These are phyloP conservation scores for Tylopilus orsonianus DNA, from an alignment of 1,284 basidiomycete species.

Conservation along the genomic window DNA sequence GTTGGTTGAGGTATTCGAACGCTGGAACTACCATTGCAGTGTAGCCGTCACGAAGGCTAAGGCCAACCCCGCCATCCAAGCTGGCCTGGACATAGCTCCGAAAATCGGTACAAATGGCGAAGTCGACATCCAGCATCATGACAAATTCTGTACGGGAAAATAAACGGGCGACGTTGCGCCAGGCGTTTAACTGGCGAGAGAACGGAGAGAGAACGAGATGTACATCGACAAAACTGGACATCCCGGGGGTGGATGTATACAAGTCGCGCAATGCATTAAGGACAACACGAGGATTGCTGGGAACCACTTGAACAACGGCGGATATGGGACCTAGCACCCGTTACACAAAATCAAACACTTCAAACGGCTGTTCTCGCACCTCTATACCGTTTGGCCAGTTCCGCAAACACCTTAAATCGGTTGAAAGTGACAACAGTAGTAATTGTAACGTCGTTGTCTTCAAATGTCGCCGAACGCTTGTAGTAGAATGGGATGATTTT, in stretches of 20 bases:
- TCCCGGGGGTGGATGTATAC: conserved; percentile 61
- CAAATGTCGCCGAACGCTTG: conserved; percentile 50
- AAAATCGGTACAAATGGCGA: conserved; percentile 80
- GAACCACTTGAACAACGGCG: conserved; percentile 71
- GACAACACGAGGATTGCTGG: conserved; percentile 25
- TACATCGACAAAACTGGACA: conserved; percentile 75
- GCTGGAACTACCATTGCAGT: conserved; percentile 76
- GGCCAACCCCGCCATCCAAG: conserved; percentile 30
- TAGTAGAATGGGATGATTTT: conserved; percentile 81
- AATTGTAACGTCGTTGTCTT: conserved; percentile 72
- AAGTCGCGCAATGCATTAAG: conserved; percentile 63
- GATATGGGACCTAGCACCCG: conserved; percentile 69
- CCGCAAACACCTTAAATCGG: conserved; percentile 68
- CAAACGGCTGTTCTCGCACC: conserved; percentile 42
- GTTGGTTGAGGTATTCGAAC: conserved; percentile 69
- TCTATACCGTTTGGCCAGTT: conserved; percentile 69
- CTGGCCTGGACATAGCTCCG: conserved; percentile 46
- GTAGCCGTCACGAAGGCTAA: conserved; percentile 47
- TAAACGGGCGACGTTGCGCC: conserved; percentile 80
- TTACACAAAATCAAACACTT: neutral
- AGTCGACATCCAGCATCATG: conserved; percentile 89
- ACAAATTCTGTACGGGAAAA: conserved; percentile 79
- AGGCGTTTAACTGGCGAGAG: conserved; percentile 81
- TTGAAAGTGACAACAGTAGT: conserved; percentile 82
- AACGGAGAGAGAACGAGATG: conserved; percentile 85